Evolutionary conservation across 2,329 filamentous ascomycete genomes (phyloP).

Genomic region (Whalleya microplaca): DNA sequence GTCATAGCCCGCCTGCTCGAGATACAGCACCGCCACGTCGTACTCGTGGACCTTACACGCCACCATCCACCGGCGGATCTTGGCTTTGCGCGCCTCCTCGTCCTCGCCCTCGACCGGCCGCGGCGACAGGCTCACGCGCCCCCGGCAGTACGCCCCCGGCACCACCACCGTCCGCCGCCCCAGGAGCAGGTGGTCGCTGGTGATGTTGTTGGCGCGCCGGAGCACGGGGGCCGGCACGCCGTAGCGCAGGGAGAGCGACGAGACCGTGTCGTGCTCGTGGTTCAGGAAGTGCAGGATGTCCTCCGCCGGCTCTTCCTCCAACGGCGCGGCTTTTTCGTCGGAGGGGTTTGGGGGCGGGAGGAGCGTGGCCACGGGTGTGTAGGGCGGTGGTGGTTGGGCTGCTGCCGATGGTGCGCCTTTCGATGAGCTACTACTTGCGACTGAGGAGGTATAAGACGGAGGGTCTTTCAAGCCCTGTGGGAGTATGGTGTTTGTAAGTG

Average conservation of each 20-base stretch:
- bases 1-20: conserved; percentile 71
- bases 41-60: conserved; percentile 77
- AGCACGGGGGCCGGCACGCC: conserved; percentile 66
- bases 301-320: conserved; percentile 45
- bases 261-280: conserved; percentile 68
- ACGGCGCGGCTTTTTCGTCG: conserved; percentile 36
- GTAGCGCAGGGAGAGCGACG: conserved; percentile 73
- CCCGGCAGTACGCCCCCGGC: conserved; percentile 70
- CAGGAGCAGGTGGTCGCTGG: conserved; percentile 70
- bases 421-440: conserved; percentile 37
- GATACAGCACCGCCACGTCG: conserved; percentile 74
- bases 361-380: conserved; percentile 36
- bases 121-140: conserved; percentile 69
- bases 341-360: conserved; percentile 5
- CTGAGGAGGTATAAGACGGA: conserved; percentile 61
- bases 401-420: conserved; percentile 29
- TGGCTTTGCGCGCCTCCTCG: conserved; percentile 71
- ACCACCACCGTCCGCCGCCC: conserved; percentile 73
- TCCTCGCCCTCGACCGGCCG: conserved; percentile 74
- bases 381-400: conserved; percentile 51
- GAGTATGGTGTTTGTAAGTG: conserved; percentile 53
- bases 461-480: conserved; percentile 69
- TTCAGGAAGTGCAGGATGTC: conserved; percentile 78
- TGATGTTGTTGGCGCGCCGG: conserved; percentile 69
- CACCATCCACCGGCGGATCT: conserved; percentile 78